Conservation (phyloP, 2,329 filamentous ascomycete genomes). For the Aspergillus caelatus region DNA sequence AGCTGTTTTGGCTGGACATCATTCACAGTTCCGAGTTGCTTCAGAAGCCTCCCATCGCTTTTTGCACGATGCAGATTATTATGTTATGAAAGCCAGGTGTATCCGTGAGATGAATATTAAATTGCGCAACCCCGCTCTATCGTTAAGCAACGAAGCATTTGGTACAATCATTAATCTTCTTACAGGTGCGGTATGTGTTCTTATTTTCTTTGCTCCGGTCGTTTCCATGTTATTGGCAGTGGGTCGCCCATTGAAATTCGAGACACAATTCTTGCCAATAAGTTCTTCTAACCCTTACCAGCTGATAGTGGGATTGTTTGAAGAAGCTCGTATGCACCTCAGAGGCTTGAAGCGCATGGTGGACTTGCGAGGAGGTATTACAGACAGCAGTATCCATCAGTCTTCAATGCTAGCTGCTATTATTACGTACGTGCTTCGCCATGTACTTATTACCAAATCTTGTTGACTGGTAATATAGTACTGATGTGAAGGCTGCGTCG, state of each 20-base stretch:
- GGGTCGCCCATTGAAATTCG: background rate
- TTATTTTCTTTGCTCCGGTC: background rate
- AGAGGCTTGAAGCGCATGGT: constrained; percentile 42
- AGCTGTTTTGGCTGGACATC: constrained; percentile 34
- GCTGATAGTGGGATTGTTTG: constrained; percentile 42
- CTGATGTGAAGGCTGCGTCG: constrained; percentile 38
- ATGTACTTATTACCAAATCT: background rate
- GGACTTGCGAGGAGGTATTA: constrained; percentile 39
- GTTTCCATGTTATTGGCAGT: background rate
- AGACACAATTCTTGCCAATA: background rate
- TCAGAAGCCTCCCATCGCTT: constrained; percentile 20
- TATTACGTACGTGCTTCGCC: constrained; percentile 28
- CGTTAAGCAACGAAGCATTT: constrained; percentile 37
- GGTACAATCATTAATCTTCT: constrained; percentile 43
- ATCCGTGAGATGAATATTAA: constrained; percentile 38
- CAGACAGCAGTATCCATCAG: constrained; percentile 26
- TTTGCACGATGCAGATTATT: constrained; percentile 39
- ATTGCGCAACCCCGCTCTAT: constrained; percentile 29
- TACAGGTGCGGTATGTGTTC: constrained; percentile 35
- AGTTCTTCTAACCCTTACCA: constrained; percentile 21
- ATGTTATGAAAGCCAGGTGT: constrained; percentile 41
- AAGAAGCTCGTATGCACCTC: constrained; percentile 43
- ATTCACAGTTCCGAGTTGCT: constrained; percentile 26
- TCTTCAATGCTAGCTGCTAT: constrained; percentile 31
- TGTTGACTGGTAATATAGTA: constrained; percentile 20